Evolutionary conservation across 495 filamentous ascomycete species (phyloP).

Genomic region (Chaetomium tenue): DNA sequence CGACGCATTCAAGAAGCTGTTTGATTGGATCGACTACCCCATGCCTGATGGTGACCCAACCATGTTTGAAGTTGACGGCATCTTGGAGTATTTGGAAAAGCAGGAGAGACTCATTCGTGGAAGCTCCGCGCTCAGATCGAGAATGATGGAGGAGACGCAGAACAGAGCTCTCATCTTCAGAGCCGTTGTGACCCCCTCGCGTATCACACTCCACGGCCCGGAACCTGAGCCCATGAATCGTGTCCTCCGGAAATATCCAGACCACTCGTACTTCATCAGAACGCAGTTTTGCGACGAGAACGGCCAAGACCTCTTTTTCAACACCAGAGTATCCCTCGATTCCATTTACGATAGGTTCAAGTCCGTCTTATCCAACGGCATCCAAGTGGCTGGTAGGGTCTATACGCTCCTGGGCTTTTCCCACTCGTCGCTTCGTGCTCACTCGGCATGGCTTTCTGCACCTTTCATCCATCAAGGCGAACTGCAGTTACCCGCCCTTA

Average conservation of each 20-base stretch:
- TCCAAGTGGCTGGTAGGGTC: slow-evolving; percentile 60
- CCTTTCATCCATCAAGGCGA: slow-evolving; percentile 55
- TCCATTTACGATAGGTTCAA: slow-evolving; percentile 61
- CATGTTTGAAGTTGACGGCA: slow-evolving; percentile 42
- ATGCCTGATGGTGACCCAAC: slow-evolving; percentile 45
- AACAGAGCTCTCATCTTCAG: slow-evolving; percentile 52
- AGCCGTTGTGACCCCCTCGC: slow-evolving; percentile 65
- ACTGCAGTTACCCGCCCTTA: slow-evolving; percentile 43
- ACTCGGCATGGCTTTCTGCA: slow-evolving; percentile 72
- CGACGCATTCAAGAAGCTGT: slow-evolving; percentile 50
- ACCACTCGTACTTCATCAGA: slow-evolving; percentile 66
- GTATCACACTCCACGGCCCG: slow-evolving; percentile 66
- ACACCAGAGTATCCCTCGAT: slow-evolving; percentile 52
- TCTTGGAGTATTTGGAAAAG: slow-evolving; percentile 46
- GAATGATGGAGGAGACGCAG: slow-evolving; percentile 29
- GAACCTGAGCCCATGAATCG: slow-evolving; percentile 69
- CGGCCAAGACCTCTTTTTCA: slow-evolving; percentile 60
- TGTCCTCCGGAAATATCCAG: slow-evolving; percentile 66
- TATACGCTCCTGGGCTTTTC: slow-evolving; percentile 79
- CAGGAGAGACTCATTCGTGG: slow-evolving; percentile 40
- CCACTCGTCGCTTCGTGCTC: slow-evolving; percentile 68
- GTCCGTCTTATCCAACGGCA: slow-evolving; percentile 51
- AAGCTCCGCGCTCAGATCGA: slow-evolving; percentile 29
- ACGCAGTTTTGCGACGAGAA: slow-evolving; percentile 70
- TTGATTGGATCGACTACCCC: slow-evolving; percentile 48